Base-by-base conservation (phyloP, 2,329 filamentous ascomycete species). In the Alternaria longipes region DNA sequence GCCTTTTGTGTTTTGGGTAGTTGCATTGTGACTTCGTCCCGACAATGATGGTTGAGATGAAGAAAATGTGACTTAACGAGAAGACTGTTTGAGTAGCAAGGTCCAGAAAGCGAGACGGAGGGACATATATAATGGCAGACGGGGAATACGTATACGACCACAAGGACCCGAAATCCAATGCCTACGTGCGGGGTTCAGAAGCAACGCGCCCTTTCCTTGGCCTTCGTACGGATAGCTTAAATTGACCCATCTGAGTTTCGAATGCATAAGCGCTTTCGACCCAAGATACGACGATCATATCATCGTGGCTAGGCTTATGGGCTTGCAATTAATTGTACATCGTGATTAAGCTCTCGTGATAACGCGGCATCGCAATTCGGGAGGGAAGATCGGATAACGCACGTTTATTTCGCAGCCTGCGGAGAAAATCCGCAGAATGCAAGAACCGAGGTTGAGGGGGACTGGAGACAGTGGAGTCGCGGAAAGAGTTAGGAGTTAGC, bases 1-100 rank as follows among this genome's bases (percentile, higher is more conserved):
- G 79, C 79, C 45, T 73, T 74, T 51, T 79, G 75, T 20, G 73
- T 73, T 38, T 69, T 66, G 12, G 76, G 77, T 5, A 79, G 30
- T 16, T 66, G 68, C 72, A 75, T 77, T 16, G 26, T 63, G 42
- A 8, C 38, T 22, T 9, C 32, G 32, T 36, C 32, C 14, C 32
- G 46, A 38, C 45, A 40, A 46, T 22, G 41, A 26, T 40, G 38
- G 11, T 20, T 20, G 18, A 26, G 28, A 16, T 22, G 30, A 18
- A 30, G 34, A 18, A 20, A 44, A 7, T 45, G 16, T 45, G 24
- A 16, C 28, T 53, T 16, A 12, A 16, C 34, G 18, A 24, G n/a
- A 49, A n/a, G 2, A 12, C 12, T 22, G 22, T 41, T 30, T 20
- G 3, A 4, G 32, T 14, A 34, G 36, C 30, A 12, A 42, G 18